Percentiles rank a stretch among this genome's conserved stretches.
Evolutionary conservation across 116 monocot genomes (phyloP).

Genomic region (Zostera marina): DNA sequence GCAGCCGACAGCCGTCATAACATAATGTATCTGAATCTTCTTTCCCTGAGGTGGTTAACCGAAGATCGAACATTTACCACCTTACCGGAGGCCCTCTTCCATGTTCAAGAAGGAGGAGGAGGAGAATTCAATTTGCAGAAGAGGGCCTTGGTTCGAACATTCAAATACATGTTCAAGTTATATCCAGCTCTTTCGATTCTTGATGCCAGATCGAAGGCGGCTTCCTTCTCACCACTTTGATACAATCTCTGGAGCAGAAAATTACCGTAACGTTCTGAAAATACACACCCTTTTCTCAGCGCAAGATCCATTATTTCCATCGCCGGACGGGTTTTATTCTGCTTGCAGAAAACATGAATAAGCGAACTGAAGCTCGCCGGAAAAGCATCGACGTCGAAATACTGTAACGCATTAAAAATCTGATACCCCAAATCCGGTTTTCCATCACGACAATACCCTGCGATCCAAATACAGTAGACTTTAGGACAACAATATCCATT

Average conservation of each 20-base stretch:
- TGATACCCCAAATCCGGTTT: constrained; percentile 35
- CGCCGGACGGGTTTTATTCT: constrained; percentile 28
- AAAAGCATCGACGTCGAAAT: constrained; percentile 29
- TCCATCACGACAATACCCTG: constrained; percentile 44
- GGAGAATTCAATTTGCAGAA: not conserved
- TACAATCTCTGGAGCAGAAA: constrained; percentile 43
- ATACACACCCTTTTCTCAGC: constrained; percentile 32
- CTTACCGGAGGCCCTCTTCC: too few species aligned
- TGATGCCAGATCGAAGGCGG: constrained; percentile 27
- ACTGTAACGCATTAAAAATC: constrained; percentile 37
- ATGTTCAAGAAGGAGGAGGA: not conserved
- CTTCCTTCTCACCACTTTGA: constrained; percentile 20
- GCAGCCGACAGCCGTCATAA: too few species aligned
- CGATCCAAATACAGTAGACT: constrained; percentile 69
- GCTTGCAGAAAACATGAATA: constrained; percentile 35
- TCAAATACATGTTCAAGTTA: constrained; percentile 41
- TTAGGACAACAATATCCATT: constrained; percentile 9
- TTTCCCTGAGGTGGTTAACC: too few species aligned
- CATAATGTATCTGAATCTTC: too few species aligned
- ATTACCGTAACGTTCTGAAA: constrained; percentile 43
- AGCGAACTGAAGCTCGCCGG: constrained; percentile 40
- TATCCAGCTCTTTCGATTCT: constrained; percentile 52
- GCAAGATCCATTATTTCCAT: constrained; percentile 53
- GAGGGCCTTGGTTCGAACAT: not conserved
- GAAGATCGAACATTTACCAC: too few species aligned